Evolutionary conservation across 305 asterid species (phyloP).

Genomic region (Ilex paraguariensis): DNA sequence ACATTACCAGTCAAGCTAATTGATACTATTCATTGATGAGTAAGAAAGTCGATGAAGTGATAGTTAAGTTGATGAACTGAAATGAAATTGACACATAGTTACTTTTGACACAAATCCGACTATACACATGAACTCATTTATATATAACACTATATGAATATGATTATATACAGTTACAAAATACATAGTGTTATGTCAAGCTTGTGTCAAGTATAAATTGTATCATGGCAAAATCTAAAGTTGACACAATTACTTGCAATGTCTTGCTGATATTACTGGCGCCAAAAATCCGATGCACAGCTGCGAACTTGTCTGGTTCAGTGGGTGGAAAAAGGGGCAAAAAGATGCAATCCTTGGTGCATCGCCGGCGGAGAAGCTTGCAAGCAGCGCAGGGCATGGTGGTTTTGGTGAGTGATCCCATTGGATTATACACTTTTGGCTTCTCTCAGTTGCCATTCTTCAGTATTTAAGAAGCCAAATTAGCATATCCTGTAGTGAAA

Average conservation of each 20-base stretch:
- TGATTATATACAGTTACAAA: too few relatives aligned
- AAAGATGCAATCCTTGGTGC: constrained; percentile 37
- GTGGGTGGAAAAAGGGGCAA: constrained; percentile 35
- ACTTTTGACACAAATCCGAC: too few relatives aligned
- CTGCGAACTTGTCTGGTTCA: constrained; percentile 33
- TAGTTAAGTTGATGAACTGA: background rate
- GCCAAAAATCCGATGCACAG: constrained; percentile 38
- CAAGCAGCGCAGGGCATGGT: constrained; percentile 47
- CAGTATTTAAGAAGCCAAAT: constrained; percentile 8
- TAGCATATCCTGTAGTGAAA: background rate
- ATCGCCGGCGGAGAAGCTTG: constrained; percentile 35
- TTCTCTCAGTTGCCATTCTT: background rate
- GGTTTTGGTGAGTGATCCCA: constrained; percentile 22
- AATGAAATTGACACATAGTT: background rate
- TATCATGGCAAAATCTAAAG: background rate
- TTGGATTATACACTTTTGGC: constrained; percentile 1
- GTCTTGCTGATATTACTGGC: constrained; percentile 45
- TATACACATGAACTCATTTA: too few relatives aligned
- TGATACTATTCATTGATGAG: background rate
- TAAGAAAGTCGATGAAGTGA: too few relatives aligned
- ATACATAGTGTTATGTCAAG: too few relatives aligned
- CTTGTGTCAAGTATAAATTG: too few relatives aligned
- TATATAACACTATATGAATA: too few relatives aligned
- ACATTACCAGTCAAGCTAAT: background rate
- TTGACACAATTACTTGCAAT: constrained; percentile 28